Evolutionary conservation across 2,329 filamentous ascomycete genomes (phyloP).

Genomic region (Aspergillus ochraceoroseus): DNA sequence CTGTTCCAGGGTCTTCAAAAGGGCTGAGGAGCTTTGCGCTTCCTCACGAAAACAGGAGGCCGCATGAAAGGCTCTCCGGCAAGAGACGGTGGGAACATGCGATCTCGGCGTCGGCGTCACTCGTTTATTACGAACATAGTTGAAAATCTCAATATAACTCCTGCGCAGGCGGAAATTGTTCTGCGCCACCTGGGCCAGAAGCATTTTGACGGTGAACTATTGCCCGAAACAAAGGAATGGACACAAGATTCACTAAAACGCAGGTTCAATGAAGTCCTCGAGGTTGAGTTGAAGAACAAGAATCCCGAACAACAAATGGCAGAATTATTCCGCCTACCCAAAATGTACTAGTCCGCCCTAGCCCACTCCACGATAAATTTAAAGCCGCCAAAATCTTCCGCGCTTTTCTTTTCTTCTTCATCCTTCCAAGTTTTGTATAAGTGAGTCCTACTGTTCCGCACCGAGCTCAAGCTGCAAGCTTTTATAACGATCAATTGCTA

Average conservation of each 20-base stretch:
- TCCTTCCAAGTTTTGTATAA: constrained; percentile 99
- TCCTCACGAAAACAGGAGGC: constrained; percentile 23
- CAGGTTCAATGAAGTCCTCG: background rate
- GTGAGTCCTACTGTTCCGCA: constrained; percentile 55
- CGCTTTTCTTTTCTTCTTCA: constrained; percentile 59
- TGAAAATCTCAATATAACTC: constrained; percentile 40
- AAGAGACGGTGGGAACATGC: constrained; percentile 6
- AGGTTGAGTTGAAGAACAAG: background rate
- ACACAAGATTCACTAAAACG: background rate
- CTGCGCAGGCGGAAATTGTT: constrained; percentile 27
- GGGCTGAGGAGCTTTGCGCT: constrained; percentile 8
- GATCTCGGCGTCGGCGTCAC: constrained; percentile 8
- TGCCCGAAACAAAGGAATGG: background rate
- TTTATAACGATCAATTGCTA: constrained; percentile 1
- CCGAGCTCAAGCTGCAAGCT: constrained; percentile 22
- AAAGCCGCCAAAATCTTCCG: constrained; percentile 20
- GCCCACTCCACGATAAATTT: constrained; percentile 23
- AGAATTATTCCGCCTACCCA: constrained; percentile 21
- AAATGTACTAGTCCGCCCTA: constrained; percentile 22
- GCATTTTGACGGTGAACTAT: constrained; percentile 15
- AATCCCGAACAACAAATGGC: constrained; percentile 7
- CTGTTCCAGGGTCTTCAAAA: constrained; percentile 34
- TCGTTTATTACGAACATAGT: constrained; percentile 29
- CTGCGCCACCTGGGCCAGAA: constrained; percentile 25
- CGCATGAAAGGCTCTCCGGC: constrained; percentile 23